Evolutionary conservation across 257 asterid genomes (phyloP), one percentile per base, ranked within the genome.

Genomic region (Verbascum thapsus): DNA sequence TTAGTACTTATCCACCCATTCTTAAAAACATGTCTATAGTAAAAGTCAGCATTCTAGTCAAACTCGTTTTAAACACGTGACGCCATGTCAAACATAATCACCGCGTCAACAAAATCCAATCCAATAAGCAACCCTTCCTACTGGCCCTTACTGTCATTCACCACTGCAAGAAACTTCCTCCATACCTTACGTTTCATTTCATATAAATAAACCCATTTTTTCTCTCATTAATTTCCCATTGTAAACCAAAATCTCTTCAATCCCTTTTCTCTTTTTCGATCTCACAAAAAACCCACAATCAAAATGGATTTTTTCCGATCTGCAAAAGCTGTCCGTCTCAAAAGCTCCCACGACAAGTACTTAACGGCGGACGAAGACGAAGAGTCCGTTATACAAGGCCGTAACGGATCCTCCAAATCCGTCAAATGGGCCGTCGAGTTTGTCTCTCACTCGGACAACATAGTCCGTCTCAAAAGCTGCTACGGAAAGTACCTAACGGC

Each of bases 331-430:
- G 95, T 86, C 3, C 85, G 91, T 22, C 76, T 86, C 6, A 72
- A 69, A 53, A 77, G 80, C 53, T 43, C 69, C 58, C 95, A 86
- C 58, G 83, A 72, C 71, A 86, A 86, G 60, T 83, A 68, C 70
- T 22, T 84, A 2, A 70, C 80, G 1, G 88, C 88, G 15, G 82
- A 84, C 9, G 88, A 84, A 16, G 91, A 84, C 69, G 85, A 81
- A 64, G 85, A 81, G 0, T 69, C 88, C 59, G 84, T 84, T 34
- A 69, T 68, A 15, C 91, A 84, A 54, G 80, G 65, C 50, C 81
- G 85, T 18, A 56, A 77, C 65, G 91, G 88, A 0, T 63, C 78
- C 4, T 66, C 86, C 4, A 66, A 44, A 4, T 64, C 70, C 38
- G 83, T 84, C 19, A 73, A 69, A 2, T 84, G 91, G 91, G 26